Conservation (phyloP, 164 flowering plant species). For the Vitis rupestris region DNA sequence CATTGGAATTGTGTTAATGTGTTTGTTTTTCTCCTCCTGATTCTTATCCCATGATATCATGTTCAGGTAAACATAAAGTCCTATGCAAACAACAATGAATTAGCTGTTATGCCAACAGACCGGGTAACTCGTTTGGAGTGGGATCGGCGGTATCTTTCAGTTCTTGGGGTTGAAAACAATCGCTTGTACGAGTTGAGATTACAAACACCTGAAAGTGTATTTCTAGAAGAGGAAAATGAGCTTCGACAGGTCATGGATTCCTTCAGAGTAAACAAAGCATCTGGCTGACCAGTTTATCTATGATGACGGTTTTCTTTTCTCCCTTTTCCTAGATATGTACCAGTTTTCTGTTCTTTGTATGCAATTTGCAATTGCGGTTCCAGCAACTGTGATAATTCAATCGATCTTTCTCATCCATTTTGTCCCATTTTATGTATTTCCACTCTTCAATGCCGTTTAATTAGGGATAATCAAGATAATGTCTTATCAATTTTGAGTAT, state of each 20-base stretch:
- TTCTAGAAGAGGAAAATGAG: conserved; percentile 75
- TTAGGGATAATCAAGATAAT: not conserved
- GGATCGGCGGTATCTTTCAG: conserved; percentile 89
- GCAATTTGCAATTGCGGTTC: not conserved
- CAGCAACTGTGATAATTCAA: not conserved
- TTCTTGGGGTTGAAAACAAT: conserved; percentile 95
- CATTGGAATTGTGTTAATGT: not conserved
- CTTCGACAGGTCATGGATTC: conserved; percentile 81
- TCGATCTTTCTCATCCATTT: too few relatives aligned
- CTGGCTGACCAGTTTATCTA: conserved; percentile 28
- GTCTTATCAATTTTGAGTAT: not conserved
- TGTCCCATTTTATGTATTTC: too few relatives aligned
- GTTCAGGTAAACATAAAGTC: conserved; percentile 88
- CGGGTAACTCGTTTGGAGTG: conserved; percentile 76
- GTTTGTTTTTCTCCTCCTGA: too few relatives aligned
- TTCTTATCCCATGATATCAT: not conserved
- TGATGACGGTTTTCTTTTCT: not conserved
- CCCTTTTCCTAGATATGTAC: not conserved
- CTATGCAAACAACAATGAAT: conserved; percentile 90
- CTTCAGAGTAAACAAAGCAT: conserved; percentile 75
- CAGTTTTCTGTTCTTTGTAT: too few relatives aligned
- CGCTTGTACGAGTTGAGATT: conserved; percentile 69
- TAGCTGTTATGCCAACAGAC: conserved; percentile 92
- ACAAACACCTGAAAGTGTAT: conserved; percentile 85
- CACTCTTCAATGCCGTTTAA: not conserved